Evolutionary conservation across 139 green algal genomes (phyloP), one percentile per base, ranked within the genome.

Genomic region (Coelastrella sp.): DNA sequence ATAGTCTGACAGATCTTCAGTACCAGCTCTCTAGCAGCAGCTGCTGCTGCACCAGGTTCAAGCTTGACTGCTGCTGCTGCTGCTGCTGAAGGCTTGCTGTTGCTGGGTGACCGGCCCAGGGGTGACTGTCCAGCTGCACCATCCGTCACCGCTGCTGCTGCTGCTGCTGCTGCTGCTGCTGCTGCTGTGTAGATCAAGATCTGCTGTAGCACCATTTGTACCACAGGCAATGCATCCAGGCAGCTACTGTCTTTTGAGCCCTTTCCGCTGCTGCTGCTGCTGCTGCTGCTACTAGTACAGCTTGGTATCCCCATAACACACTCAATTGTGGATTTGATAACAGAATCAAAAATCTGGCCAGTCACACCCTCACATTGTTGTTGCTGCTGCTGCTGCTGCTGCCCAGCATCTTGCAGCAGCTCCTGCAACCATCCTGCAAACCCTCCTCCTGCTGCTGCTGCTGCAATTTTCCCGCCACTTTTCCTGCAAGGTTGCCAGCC

Each of bases 301-400:
- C 32, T 47, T 47, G 32, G 32, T 47, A 47, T 47, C 32, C 32
- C 32, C 32, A 47, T 47, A 47, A 47, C 32, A 47, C 32, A 47
- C 32, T 47, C 32, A 47, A 47, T 47, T 47, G 32, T 47, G 32
- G 32, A 47, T 47, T 47, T 47, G 6, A 6, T 6, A 54, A 60
- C 79, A 57, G 79, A 17, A 73, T 19, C 57, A 23, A 73, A 54
- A 3, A 85, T 54, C 4, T 23, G 57, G 22, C 47, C 7, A 7
- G 57, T 14, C 8, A 86, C 32, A 57, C 79, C 79, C 79, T 84
- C 79, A 68, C 79, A 84, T 20, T 84, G 79, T 57, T 60, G 80
- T n/a, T 74, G 58, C 79, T 85, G 79, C 79, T 85, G 78, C 76
- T n/a, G n/a, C 65, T 83, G 76, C 77, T 83, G 78, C 56, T 84